Base-by-base conservation (phyloP, 2,329 filamentous ascomycete species). In the Aspergillus novofumigatus region DNA sequence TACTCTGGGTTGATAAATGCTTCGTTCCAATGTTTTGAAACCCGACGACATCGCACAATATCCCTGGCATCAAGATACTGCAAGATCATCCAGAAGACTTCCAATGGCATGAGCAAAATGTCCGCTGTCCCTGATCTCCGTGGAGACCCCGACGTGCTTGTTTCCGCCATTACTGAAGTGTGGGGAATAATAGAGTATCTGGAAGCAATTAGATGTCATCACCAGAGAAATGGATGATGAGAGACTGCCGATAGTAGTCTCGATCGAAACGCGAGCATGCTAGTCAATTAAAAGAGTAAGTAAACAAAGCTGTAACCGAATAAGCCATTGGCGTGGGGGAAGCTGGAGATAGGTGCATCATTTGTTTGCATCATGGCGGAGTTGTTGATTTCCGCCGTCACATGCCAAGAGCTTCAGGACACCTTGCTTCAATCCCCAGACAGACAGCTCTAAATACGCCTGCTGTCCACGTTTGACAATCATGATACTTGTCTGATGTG, bases 81-180 rank as follows among this genome's bases (percentile, higher is more conserved):
- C 38, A 82, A 58, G 54, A 87, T 72, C 51, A 84, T 75, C 57
- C 84, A 74, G 62, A 87, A 86, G 49, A 87, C 67, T 53, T 85
- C 83, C 62, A 79, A 77, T n/a, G 84, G 84, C 42, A 87, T 73
- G 52, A 65, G 64, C 8, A 65, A 61, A 45, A 74, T 54, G 52
- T 67, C 67, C 56, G 54, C 54, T 52, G 54, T 48, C 52, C 58
- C 49, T 25, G 44, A 8, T 51, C 25, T 44, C 25, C 47, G 49
- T 8, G 26, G 25, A 47, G 26, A 25, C 42, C 45, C n/a, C 23
- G 8, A 38, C 42, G 53, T 57, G 35, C 6, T 35, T 49, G 11
- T n/a, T 11, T 23, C 23, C 44, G 44, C 44, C 44, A 47, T 47
- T 11, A 20, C 11, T 45, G 2, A 25, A 35, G 14, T 35, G 29